Conservation (phyloP, 768 basidiomycete species). For the Lactifluus rugatus region DNA sequence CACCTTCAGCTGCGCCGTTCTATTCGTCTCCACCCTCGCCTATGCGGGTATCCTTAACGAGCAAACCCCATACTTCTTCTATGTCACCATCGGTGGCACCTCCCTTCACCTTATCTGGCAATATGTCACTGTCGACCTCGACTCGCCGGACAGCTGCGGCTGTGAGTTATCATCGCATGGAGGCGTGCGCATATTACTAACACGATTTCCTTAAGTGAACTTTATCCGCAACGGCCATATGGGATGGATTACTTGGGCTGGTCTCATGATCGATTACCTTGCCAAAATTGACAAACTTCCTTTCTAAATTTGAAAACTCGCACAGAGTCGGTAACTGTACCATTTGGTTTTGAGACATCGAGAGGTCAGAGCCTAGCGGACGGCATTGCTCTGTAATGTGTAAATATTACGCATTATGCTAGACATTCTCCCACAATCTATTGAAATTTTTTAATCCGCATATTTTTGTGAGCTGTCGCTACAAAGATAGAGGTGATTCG, state of each 20-base stretch:
- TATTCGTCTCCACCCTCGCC: constrained; percentile 45
- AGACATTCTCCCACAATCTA: neutral
- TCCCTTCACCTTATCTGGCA: constrained; percentile 23
- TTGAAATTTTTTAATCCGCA: neutral
- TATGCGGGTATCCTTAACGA: constrained; percentile 40
- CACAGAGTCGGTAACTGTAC: neutral
- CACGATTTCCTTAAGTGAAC: constrained; percentile 2
- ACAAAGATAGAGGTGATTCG: no score
- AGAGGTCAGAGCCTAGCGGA: neutral
- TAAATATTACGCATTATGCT: neutral
- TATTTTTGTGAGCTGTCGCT: neutral
- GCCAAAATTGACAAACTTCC: constrained; percentile 17
- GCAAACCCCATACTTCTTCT: constrained; percentile 20
- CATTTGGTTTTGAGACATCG: neutral
- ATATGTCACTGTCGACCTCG: constrained; percentile 20
- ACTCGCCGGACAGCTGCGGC: constrained; percentile 20
- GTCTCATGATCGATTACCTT: constrained; percentile 20
- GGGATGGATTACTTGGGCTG: constrained; percentile 21
- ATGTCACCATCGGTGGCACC: constrained; percentile 19
- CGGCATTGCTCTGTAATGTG: neutral
- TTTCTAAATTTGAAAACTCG: constrained; percentile 1
- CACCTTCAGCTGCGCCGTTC: constrained; percentile 41
- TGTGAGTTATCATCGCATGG: neutral
- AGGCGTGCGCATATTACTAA: neutral
- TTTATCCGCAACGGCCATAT: constrained; percentile 19